Conservation (phyloP, 1,139 yeast species). For the Meyerozyma athensensis region DNA sequence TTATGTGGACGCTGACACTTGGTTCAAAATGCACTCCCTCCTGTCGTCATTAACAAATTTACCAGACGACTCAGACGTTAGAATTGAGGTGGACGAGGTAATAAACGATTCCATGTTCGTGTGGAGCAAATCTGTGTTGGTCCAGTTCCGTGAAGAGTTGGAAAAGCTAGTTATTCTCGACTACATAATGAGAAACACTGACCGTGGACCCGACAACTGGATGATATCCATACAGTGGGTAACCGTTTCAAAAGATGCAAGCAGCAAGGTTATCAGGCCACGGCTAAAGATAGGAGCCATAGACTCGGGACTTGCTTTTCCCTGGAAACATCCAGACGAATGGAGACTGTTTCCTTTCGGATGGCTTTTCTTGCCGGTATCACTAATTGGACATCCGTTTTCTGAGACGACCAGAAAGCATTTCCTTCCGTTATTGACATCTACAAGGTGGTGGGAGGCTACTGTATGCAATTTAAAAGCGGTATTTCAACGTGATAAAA, state of each 20-base stretch:
- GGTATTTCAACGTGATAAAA: constrained; percentile 52
- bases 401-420: constrained; percentile 52
- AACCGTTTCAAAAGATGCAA: neutral
- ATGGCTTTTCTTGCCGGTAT: constrained; percentile 65
- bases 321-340: constrained; percentile 82
- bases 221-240: constrained; percentile 60
- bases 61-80: constrained; percentile 19
- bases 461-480: constrained; percentile 43
- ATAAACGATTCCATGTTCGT: constrained; percentile 23
- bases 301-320: constrained; percentile 72
- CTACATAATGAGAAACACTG: constrained; percentile 71
- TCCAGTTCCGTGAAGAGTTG: constrained; percentile 55
- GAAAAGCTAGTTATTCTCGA: constrained; percentile 70
- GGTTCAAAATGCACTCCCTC: constrained; percentile 52
- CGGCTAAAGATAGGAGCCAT: constrained; percentile 62
- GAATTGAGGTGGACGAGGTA: constrained; percentile 11
- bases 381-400: constrained; percentile 66
- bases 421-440: constrained; percentile 55
- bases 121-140: constrained; percentile 52
- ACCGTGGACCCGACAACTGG: constrained; percentile 74
- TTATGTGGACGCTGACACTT: constrained; percentile 58
- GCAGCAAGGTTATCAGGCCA: constrained; percentile 26
- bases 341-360: constrained; percentile 82
- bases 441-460: constrained; percentile 69
- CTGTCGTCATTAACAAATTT: constrained; percentile 31